Base-by-base conservation (phyloP, 805 yeast species). In the Tetrapisispora nanseiensis region DNA sequence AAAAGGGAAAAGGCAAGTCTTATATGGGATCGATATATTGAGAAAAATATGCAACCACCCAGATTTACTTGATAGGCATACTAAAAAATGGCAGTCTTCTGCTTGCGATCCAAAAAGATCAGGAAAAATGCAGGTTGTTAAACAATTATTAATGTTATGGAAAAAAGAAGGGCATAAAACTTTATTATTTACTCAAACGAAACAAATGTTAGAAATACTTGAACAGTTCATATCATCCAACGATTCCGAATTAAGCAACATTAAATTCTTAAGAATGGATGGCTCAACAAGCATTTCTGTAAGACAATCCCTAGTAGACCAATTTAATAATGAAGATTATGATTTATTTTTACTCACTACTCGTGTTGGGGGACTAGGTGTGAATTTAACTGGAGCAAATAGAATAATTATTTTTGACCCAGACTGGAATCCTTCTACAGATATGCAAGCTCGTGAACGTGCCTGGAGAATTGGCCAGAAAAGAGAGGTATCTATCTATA, bases 341-440 rank as follows among this genome's bases (percentile, higher is more conserved):
- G 75, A 75, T 44, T 75, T 92, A 2, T 92, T 92, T 58, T 62
- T 92, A 19, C 66, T 92, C 30, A 92, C 98, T 0, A 92, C 98
- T 0, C 76, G 90, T 54, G 98, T 92, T 6, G 98, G 98, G 18
- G 98, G 98, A 0, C 66, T 92, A 31, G 98, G 98, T 18, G 85
- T 90, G 1, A 90, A 90, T 59, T 61, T 90, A 36, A 90, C 96
- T 0, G 97, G 97, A 3, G 97, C 98, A 0, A 87, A 87, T 50
- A 67, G 97, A 35, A 96, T 90, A 11, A 86, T 90, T 19, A 90
- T 90, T 13, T 90, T 75, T 58, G 98, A 90, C 55, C 98, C 98
- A 0, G 97, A 92, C 62, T 90, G 98, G 98, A 90, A 90, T 56
- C 98, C 98, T 1, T 86, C 96, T 1, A 92, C 97, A 0, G 98